phyloP scores from a whole-genome alignment of 1,284 basidiomycete genomes.

The Termitomyces sp. region DNA sequence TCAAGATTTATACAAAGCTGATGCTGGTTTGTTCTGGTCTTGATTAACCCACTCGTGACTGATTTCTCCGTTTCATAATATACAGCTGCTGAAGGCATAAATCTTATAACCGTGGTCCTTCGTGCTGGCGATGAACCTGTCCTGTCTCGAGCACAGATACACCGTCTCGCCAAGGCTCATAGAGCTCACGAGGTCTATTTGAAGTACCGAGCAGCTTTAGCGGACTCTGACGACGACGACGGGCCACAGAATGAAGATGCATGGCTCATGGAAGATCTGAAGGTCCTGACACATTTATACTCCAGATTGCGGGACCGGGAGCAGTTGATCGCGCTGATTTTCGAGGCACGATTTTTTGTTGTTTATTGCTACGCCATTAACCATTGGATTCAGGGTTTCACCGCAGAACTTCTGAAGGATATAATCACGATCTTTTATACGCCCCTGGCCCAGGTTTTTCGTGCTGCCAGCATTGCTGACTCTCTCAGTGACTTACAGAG shows the following conservation, averaged over 20 bases:
- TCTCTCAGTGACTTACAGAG: constrained; percentile 89
- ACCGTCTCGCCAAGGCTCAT: constrained; percentile 71
- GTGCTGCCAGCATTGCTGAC: constrained; percentile 95
- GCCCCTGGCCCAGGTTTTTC: constrained; percentile 97
- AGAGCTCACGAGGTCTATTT: constrained; percentile 75
- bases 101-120: constrained; percentile 80
- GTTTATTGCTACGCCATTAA: neutral
- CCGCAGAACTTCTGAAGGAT: constrained; percentile 93
- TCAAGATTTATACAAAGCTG: constrained; percentile 75
- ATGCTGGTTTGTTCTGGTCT: constrained; percentile 52
- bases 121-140: constrained; percentile 76
- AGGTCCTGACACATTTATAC: constrained; percentile 74
- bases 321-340: constrained; percentile 89
- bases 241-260: constrained; percentile 90
- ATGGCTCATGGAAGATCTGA: constrained; percentile 91
- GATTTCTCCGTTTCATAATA: neutral
- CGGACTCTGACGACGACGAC: constrained; percentile 88
- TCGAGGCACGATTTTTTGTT: constrained; percentile 61
- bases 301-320: constrained; percentile 84
- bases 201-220: constrained; percentile 53
- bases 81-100: constrained; percentile 65
- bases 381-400: constrained; percentile 64
- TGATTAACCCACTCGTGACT: neutral
- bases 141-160: constrained; percentile 71
- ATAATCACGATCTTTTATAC: constrained; percentile 99